Evolutionary conservation across 2,329 filamentous ascomycete species (phyloP).

Genomic region (Boeremia exigua): DNA sequence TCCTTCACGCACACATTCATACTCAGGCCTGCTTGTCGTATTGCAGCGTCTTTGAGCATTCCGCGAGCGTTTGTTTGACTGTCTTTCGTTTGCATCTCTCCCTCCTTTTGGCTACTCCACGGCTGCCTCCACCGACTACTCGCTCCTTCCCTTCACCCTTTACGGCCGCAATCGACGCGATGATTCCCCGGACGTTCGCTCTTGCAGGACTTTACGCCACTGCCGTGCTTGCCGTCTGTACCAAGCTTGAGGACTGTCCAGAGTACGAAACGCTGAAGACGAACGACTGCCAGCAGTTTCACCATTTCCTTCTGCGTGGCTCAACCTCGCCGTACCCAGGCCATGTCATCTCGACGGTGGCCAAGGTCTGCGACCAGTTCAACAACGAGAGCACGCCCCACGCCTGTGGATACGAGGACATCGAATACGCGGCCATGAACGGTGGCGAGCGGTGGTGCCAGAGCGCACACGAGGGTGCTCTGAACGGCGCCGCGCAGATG

Average conservation of each 20-base stretch:
- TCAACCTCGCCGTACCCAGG: constrained; percentile 37
- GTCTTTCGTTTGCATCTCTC: not conserved
- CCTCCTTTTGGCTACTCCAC: not conserved
- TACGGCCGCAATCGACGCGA: constrained; percentile 3
- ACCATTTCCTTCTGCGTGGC: constrained; percentile 35
- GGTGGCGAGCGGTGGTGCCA: constrained; percentile 34
- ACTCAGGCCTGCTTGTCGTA: not conserved
- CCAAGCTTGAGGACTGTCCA: constrained; percentile 35
- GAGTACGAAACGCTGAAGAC: constrained; percentile 33
- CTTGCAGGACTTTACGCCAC: constrained; percentile 28
- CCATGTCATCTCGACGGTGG: constrained; percentile 35
- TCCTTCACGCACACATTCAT: not conserved
- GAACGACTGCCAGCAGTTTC: constrained; percentile 31
- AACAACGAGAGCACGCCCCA: constrained; percentile 31
- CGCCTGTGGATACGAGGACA: constrained; percentile 36
- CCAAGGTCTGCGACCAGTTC: constrained; percentile 32
- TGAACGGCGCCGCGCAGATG: constrained; percentile 35
- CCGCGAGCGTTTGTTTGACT: not conserved
- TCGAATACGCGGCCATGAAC: constrained; percentile 34
- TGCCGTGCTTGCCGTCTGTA: constrained; percentile 30
- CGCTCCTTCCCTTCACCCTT: constrained; percentile 3
- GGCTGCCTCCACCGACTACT: not conserved
- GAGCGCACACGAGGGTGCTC: constrained; percentile 33
- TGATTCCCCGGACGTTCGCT: constrained; percentile 28
- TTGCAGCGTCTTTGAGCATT: constrained; percentile 2